Evolutionary conservation across 2,329 filamentous ascomycete species (phyloP).

Genomic region (Aspergillus hiratsukae): DNA sequence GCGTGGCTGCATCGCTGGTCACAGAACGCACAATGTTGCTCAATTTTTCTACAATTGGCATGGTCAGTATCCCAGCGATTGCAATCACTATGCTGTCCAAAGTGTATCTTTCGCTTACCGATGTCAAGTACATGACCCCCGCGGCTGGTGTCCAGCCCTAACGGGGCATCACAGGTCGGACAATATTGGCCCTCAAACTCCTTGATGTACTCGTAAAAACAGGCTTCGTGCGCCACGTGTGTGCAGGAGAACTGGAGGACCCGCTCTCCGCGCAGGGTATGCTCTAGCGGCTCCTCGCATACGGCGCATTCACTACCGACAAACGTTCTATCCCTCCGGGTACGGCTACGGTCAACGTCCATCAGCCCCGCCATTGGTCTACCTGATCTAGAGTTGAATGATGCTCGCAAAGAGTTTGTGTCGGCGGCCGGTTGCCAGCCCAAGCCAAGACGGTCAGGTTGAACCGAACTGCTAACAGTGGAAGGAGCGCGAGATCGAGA

Average conservation of each 20-base stretch:
- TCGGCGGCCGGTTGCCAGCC: slow-evolving; percentile 16
- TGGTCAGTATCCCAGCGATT: slow-evolving; percentile 18
- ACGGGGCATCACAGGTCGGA: slow-evolving; percentile 84
- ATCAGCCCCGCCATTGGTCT: slow-evolving; percentile 60
- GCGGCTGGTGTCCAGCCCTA: slow-evolving; percentile 87
- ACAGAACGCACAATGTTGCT: slow-evolving; percentile 86
- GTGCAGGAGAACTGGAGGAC: slow-evolving; percentile 93
- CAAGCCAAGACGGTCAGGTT: slow-evolving; percentile 16
- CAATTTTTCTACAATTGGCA: slow-evolving; percentile 69
- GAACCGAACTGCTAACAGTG: slow-evolving; percentile 16
- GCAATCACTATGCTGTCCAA: neutral
- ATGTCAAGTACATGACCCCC: slow-evolving; percentile 90
- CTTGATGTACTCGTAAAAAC: slow-evolving; percentile 97
- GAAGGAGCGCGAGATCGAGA: slow-evolving; percentile 24
- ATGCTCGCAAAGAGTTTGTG: slow-evolving; percentile 30
- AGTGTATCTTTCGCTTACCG: slow-evolving; percentile 51
- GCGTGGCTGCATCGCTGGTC: slow-evolving; percentile 58
- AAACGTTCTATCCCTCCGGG: slow-evolving; percentile 86
- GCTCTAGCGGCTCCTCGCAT: slow-evolving; percentile 93
- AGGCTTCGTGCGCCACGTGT: slow-evolving; percentile 97
- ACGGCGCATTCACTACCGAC: slow-evolving; percentile 92
- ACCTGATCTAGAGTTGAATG: slow-evolving; percentile 36
- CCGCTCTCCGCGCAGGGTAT: slow-evolving; percentile 87
- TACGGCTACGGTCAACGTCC: slow-evolving; percentile 71
- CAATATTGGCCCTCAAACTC: slow-evolving; percentile 93